phyloP scores from a whole-genome alignment of 352 stramenopile species.

The Globisporangium rhizosaccharum region DNA sequence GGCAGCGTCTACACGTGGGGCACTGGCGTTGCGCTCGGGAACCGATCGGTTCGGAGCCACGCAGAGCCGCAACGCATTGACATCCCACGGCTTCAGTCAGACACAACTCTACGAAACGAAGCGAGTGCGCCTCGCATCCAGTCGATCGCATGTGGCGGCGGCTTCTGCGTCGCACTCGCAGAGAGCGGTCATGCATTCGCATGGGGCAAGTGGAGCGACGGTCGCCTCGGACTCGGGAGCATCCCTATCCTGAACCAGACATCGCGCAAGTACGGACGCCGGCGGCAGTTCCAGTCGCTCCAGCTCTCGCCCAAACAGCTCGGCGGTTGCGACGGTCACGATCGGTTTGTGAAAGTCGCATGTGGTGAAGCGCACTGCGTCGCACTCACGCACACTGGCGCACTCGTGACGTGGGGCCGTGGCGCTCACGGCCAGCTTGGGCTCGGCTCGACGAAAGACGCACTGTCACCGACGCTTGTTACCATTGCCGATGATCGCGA shows the following conservation, averaged over 20 bases:
- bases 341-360: constrained; percentile 32
- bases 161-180: constrained; percentile 71
- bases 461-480: constrained; percentile 20
- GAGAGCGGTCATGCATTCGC: constrained; percentile 51
- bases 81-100: constrained; percentile 11
- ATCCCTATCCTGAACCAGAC: constrained; percentile 46
- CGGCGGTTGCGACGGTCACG: background rate
- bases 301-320: constrained; percentile 31
- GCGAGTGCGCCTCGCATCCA: constrained; percentile 5
- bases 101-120: background rate
- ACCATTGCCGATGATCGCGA: background rate
- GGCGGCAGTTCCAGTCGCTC: constrained; percentile 59
- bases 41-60: constrained; percentile 29
- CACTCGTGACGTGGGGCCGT: constrained; percentile 72
- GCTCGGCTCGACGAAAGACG: constrained; percentile 37
- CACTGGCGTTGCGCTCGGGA: constrained; percentile 41
- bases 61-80: constrained; percentile 28
- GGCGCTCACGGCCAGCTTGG: constrained; percentile 80
- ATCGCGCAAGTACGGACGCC: constrained; percentile 26
- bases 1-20: constrained; percentile 79
- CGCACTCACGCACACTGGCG: constrained; percentile 41
- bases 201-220: constrained; percentile 79
- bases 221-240: constrained; percentile 58
- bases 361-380: constrained; percentile 80
- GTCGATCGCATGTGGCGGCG: constrained; percentile 60